Base-by-base conservation (phyloP, 345 rosid genomes). In the Rubroshorea leprosula region DNA sequence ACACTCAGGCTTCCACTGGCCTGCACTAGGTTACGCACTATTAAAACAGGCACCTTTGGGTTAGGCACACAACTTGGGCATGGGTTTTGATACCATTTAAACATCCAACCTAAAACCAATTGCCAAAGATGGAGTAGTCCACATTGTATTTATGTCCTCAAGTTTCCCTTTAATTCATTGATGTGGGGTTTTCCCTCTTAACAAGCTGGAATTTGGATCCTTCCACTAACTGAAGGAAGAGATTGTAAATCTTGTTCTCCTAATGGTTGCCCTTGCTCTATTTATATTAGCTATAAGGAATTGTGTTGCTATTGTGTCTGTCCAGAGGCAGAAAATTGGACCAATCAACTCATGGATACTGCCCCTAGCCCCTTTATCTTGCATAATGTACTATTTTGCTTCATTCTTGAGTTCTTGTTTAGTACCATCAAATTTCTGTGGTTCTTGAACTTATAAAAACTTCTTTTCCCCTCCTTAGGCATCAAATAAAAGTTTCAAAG, bases 401-500 rank as follows among this genome's bases (percentile, higher is more conserved):
- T 41, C n/a, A 27, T 14, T 49, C 18, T 58, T 62, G 35, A 23
- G 57, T 44, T 56, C n/a, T n/a, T 15, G 35, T 58, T 5, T 12
- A 19, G 63, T n/a, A 31, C 49, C 53, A 46, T 55, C 13, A 20
- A 26, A 43, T 23, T 23, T n/a, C n/a, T n/a, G n/a, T n/a, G 5
- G 49, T 52, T 21, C 13, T 27, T 19, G 57, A 29, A 3, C 24
- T 44, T 18, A 17, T 29, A 68, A 25, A 27, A 49, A 20, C 0
- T 17, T 23, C 21, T 55, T 47, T 23, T 35, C 39, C 23, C 18
- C 25, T 43, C 16, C 57, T 21, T 78, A 93, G 99, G 76, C 76
- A 61, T 66, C 97, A 87, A 72, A 80, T 89, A 69, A 74, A 72
- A 59, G 74, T 83, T 65, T 84, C 88, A 56, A 93, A 76, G 75